Evolutionary conservation across 768 basidiomycete species (phyloP).

Genomic region (Pleurotus eryngii): DNA sequence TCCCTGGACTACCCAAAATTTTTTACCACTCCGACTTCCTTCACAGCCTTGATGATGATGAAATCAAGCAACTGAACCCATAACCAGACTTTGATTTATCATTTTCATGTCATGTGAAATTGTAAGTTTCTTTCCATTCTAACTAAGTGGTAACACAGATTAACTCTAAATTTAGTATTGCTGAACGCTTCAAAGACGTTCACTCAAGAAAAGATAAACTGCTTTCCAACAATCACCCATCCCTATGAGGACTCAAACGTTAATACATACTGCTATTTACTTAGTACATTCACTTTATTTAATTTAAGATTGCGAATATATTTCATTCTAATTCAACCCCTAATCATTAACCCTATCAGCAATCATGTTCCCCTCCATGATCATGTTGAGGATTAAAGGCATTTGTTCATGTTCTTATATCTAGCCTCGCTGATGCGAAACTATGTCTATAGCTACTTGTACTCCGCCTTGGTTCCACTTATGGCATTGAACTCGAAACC

Average conservation of each 20-base stretch:
- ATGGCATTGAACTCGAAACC: too few relatives aligned
- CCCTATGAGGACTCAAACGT: background rate
- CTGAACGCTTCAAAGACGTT: background rate
- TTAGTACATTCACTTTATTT: too few relatives aligned
- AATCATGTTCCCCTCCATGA: too few relatives aligned
- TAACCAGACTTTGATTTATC: conserved; percentile 1
- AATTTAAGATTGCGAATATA: too few relatives aligned
- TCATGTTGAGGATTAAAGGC: too few relatives aligned
- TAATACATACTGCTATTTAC: too few relatives aligned
- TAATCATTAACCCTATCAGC: too few relatives aligned
- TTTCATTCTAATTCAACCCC: too few relatives aligned
- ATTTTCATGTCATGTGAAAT: background rate
- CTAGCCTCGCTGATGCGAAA: too few relatives aligned
- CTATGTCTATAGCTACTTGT: too few relatives aligned
- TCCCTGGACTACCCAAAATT: conserved; percentile 4
- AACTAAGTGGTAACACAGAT: background rate
- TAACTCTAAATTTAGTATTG: background rate
- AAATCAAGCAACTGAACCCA: conserved; percentile 2
- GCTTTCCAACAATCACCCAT: background rate
- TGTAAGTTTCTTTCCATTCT: background rate
- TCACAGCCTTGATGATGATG: background rate
- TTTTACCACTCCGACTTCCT: conserved; percentile 11
- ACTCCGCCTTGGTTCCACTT: too few relatives aligned
- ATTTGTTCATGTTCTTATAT: too few relatives aligned
- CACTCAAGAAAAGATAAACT: background rate